Conservation (phyloP, 2,329 filamentous ascomycete species). For the Exophiala sp. region DNA sequence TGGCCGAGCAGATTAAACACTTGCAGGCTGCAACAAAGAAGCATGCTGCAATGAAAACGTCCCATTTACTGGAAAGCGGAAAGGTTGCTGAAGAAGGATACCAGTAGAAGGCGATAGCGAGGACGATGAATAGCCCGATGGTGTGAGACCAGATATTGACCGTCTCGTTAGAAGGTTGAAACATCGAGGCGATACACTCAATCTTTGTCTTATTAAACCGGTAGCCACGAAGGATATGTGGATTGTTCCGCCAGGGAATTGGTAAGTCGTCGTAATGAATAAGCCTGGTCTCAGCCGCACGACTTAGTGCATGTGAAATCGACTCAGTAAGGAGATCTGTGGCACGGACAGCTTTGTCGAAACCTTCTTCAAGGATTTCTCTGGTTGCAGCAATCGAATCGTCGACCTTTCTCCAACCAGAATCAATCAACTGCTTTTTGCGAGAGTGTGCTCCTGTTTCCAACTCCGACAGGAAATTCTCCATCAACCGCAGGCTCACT, state of each 20-base stretch:
- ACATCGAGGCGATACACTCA: constrained; percentile 80
- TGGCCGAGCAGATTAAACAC: constrained; percentile 87
- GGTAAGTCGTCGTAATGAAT: constrained; percentile 89
- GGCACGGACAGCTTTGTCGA: constrained; percentile 77
- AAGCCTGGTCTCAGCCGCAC: constrained; percentile 75
- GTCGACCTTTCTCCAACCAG: constrained; percentile 76
- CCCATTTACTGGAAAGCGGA: constrained; percentile 76
- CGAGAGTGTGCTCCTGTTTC: constrained; percentile 77
- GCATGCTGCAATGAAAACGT: constrained; percentile 84
- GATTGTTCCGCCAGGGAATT: constrained; percentile 88
- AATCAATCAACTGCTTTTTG: constrained; percentile 74
- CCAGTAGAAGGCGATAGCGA: constrained; percentile 90
- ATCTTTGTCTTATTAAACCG: constrained; percentile 90
- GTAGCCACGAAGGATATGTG: constrained; percentile 86
- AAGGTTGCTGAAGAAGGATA: constrained; percentile 89
- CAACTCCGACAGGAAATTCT: constrained; percentile 79
- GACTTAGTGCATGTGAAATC: constrained; percentile 71
- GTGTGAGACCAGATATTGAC: constrained; percentile 98
- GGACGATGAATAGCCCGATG: constrained; percentile 80
- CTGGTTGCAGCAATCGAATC: constrained; percentile 71
- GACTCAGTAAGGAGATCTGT: constrained; percentile 79
- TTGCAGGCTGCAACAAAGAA: constrained; percentile 97
- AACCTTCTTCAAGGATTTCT: constrained; percentile 73
- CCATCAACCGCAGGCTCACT: constrained; percentile 80
- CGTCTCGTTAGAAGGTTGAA: constrained; percentile 83